Evolutionary conservation across 2,329 filamentous ascomycete species (phyloP), one percentile per base, ranked within the genome.

Genomic region (Fusarium fracticaudum): DNA sequence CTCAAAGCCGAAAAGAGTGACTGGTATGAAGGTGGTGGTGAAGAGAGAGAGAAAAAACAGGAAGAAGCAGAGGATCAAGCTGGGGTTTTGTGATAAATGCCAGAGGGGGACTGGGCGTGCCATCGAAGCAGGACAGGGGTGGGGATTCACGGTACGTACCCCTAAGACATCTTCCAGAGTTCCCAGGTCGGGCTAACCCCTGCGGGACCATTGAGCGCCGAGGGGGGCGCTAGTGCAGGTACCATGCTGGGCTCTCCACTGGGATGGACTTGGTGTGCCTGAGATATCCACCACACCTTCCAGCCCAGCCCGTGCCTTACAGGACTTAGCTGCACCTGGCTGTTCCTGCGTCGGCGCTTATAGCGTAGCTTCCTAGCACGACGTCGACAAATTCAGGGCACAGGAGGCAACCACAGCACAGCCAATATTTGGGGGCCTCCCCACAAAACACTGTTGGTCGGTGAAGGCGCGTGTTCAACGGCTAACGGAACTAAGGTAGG

Each of bases 1-100:
- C 78, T 71, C 33, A 61, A 77, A 74, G 75, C 77, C 73, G 68
- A 69, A 79, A 76, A 77, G 80, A 81, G 71, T 77, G 80, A 81
- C 78, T 80, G 76, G 78, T 76, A 75, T 79, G 77, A 72, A 45
- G 77, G 69, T 71, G 72, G 64, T 72, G 72, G 72, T 70, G 70
- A 71, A 65, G 67, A 67, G 60, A 74, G 68, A 71, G 65, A 67
- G 60, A 63, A 60, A 74, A 69, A 68, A 47, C 55, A 53, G 58
- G 43, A 47, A 57, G 64, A 73, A 50, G 55, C 57, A 67, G 58
- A 66, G 67, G 60, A 60, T 57, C 69, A 76, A 67, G 58, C 70
- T 66, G 65, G 60, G 64, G 69, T 68, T 73, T 71, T 67, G 70
- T 67, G 66, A 76, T 79, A 76, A 78, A 79, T 78, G 77, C 75